Conservation (phyloP, 1,284 basidiomycete genomes). For the Fomes fomentarius region DNA sequence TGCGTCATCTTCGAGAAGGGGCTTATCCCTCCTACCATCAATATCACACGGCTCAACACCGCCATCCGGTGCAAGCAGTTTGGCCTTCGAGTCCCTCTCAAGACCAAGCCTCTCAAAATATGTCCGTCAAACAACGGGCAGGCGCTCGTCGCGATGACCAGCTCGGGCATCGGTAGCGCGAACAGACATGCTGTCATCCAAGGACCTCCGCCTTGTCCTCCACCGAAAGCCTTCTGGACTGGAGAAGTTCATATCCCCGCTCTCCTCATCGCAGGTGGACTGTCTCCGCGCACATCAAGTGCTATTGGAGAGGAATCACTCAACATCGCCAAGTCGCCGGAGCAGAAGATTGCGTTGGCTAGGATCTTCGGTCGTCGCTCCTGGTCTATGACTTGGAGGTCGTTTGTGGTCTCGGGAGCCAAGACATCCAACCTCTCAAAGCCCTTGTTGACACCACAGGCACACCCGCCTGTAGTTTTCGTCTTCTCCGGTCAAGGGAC, state of each 20-base stretch:
- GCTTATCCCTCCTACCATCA: conserved; percentile 44
- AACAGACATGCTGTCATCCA: conserved; percentile 45
- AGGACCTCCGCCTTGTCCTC: conserved; percentile 28
- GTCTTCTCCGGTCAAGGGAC: conserved; percentile 49
- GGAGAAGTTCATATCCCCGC: conserved; percentile 16
- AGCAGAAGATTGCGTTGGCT: conserved; percentile 6
- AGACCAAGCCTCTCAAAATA: conserved; percentile 24
- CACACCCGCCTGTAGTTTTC: conserved; percentile 37
- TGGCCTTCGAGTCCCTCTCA: conserved; percentile 30
- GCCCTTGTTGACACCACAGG: conserved; percentile 31
- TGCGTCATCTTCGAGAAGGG: too few species aligned
- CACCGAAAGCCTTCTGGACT: conserved; percentile 6
- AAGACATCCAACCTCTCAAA: conserved; percentile 21
- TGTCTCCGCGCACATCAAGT: conserved; percentile 35
- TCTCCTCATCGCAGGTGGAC: conserved; percentile 40
- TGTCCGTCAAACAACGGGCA: conserved; percentile 18
- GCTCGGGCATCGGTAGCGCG: conserved; percentile 48
- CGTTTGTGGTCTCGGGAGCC: conserved; percentile 19
- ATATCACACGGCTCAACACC: conserved; percentile 39
- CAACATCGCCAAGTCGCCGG: conserved; percentile 4
- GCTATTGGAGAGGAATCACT: conserved; percentile 4
- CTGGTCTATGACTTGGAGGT: conserved; percentile 39
- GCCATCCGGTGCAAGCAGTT: conserved; percentile 42
- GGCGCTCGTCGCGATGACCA: conserved; percentile 41
- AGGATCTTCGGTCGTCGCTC: conserved; percentile 31